Evolutionary conservation across 2,329 filamentous ascomycete species (phyloP).

Genomic region (Fusarium xylarioides): DNA sequence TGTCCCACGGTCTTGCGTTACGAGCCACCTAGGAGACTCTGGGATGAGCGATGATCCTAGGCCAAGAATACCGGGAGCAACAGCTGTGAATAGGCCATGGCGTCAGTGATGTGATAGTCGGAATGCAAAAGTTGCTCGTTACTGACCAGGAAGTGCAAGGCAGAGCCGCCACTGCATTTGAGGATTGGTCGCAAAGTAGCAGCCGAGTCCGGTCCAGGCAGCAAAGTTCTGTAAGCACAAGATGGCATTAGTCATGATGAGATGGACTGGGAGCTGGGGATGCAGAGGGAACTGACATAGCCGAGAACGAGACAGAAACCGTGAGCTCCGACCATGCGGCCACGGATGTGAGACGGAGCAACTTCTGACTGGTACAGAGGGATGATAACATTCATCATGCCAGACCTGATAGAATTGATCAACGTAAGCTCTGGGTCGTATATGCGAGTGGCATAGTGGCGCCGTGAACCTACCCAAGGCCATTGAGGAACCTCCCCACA

Average conservation of each 20-base stretch:
- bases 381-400: too few relatives aligned
- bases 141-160: background rate
- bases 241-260: background rate
- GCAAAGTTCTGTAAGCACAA: background rate
- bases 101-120: background rate
- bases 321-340: too few relatives aligned
- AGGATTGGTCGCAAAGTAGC: background rate
- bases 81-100: background rate
- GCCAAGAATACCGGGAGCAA: background rate
- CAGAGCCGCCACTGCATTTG: background rate
- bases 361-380: too few relatives aligned
- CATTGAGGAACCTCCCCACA: too few relatives aligned
- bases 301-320: background rate
- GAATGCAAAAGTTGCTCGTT: accelerated
- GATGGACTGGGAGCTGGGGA: accelerated
- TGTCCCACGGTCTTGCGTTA: background rate
- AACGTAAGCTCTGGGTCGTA: too few relatives aligned
- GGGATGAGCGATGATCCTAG: background rate
- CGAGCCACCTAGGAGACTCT: background rate
- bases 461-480: too few relatives aligned
- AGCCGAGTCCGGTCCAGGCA: background rate
- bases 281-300: background rate
- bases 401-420: too few relatives aligned
- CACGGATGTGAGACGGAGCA: too few relatives aligned
- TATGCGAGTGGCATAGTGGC: too few relatives aligned